Conservation (phyloP, 257 asterid species). For the Penstemon davidsonii region DNA sequence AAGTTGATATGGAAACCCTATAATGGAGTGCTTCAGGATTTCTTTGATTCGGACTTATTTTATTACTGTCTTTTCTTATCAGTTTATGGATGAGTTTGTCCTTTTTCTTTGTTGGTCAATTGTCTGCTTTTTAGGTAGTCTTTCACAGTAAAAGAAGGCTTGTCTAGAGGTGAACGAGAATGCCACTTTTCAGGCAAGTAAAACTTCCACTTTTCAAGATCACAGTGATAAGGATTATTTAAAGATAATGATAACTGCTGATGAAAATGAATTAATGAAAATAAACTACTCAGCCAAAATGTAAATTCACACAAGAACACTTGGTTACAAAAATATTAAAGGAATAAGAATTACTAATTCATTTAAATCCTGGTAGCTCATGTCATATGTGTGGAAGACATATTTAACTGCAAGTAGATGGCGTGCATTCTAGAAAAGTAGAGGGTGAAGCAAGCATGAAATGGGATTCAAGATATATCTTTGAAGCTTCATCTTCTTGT, state of each 20-base stretch:
- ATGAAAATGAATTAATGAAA: neutral
- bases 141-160: neutral
- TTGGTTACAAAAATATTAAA: neutral
- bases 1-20: slow-evolving; percentile 8
- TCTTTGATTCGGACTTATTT: neutral
- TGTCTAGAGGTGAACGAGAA: neutral
- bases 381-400: too few relatives aligned
- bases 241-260: neutral
- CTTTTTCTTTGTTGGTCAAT: neutral
- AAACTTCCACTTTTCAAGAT: neutral
- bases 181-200: neutral
- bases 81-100: neutral
- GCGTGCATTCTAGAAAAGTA: too few relatives aligned
- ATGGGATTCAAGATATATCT: too few relatives aligned
- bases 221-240: neutral
- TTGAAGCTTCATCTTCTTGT: too few relatives aligned
- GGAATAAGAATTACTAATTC: neutral
- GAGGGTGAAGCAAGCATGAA: too few relatives aligned
- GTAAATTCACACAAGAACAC: neutral
- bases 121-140: neutral
- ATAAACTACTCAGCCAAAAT: neutral
- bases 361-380: neutral
- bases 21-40: neutral
- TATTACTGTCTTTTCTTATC: neutral
- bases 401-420: too few relatives aligned